Percentiles rank a stretch among this genome's conserved stretches.
Evolutionary conservation across 192 early-diverging fungal genomes (phyloP).

Genomic region (Kappamyces sp.): DNA sequence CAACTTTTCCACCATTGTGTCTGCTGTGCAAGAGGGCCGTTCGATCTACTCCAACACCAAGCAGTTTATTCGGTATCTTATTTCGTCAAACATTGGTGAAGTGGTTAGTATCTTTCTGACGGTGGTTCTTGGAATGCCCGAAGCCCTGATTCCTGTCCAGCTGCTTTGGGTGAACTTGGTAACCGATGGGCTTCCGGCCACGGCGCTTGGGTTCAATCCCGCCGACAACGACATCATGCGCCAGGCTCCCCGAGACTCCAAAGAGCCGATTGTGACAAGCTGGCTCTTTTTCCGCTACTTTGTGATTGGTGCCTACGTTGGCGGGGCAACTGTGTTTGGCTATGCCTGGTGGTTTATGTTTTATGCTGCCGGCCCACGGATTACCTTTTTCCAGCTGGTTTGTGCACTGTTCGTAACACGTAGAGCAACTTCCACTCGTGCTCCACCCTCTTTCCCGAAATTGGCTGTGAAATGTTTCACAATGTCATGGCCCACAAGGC

Average conservation of each 20-base stretch:
- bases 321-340: conserved; percentile 87
- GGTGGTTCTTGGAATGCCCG: conserved; percentile 91
- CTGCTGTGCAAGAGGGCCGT: conserved; percentile 95
- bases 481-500: conserved; percentile 74
- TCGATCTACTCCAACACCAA: conserved; percentile 99
- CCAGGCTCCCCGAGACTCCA: conserved; percentile 71
- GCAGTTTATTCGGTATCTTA: conserved; percentile 98
- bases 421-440: conserved; percentile 93
- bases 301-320: conserved; percentile 88
- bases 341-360: conserved; percentile 99
- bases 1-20: conserved; percentile 98
- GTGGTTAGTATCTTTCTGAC: conserved; percentile 97
- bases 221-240: conserved; percentile 96
- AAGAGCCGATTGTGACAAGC: conserved; percentile 82
- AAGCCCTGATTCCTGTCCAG: conserved; percentile 96
- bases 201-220: conserved; percentile 96
- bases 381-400: conserved; percentile 82
- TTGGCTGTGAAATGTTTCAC: conserved; percentile 89
- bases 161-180: conserved; percentile 98
- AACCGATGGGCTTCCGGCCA: conserved; percentile 94
- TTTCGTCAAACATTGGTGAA: conserved; percentile 98
- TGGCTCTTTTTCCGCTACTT: conserved; percentile 97
- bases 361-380: conserved; percentile 79
- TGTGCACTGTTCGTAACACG: conserved; percentile 12
- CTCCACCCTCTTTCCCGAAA: conserved; percentile 73